Evolutionary conservation across 257 asterid genomes (phyloP), one percentile per base, ranked within the genome.

Genomic region (Gynochthodes officinalis): DNA sequence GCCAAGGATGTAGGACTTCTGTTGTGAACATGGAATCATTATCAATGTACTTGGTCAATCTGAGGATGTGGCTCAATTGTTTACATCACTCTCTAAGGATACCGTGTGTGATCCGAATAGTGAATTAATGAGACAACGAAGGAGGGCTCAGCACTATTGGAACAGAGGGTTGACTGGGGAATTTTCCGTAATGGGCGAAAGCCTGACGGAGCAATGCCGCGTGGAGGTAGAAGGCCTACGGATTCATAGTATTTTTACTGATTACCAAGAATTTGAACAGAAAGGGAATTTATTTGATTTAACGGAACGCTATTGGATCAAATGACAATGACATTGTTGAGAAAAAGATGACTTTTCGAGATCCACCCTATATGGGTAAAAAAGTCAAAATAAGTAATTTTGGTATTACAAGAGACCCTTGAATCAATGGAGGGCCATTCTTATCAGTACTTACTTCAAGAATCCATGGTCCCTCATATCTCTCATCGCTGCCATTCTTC

Each of bases 401-500:
- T n/a, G n/a, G n/a, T n/a, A n/a, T 11, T 84, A 90, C 85, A 85
- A 80, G 84, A 32, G 32, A 75, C 30, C 59, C 0, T 81, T 84
- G 85, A 75, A 71, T 23, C 69, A 23, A 62, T 81, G 84, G 82
- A 71, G 91, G 8, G 91, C 91, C 16, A 77, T 73, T 46, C 86
- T 88, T 21, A 72, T 69, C 58, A 85, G 79, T 43, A 84, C 80
- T 1, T 84, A 88, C 81, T 88, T 88, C 69, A 81, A 77, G 16
- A 84, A 69, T 27, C 94, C 94, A 6, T 88, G 89, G 94, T 85
- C 88, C 0, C 35, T 63, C 23, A 69, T 88, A 6, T 88, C 90
- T 7, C 77, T 84, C 27, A 0, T 76, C 39, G 91, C 89, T 7
- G 89, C 88, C 32, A 44, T 82, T 46, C 37, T 86, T 33, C 94